These are phyloP conservation scores for Solanum verrucosum DNA, from an alignment of 257 asterid genomes.

Conservation along the genomic window DNA sequence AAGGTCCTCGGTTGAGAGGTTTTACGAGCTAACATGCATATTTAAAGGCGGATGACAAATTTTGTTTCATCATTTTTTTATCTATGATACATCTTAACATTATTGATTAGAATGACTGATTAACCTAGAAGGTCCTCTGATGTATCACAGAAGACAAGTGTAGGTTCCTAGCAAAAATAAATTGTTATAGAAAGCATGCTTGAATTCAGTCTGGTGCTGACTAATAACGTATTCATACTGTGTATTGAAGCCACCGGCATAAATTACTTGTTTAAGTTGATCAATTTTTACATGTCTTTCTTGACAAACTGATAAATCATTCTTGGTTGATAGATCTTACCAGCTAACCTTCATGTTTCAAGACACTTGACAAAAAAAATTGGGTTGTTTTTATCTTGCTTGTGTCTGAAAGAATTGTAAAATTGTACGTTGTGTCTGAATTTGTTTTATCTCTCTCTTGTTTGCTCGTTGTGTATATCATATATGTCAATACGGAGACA, in stretches of 20 bases:
- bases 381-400: neutral
- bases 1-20: neutral
- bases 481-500: neutral
- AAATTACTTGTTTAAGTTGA: neutral
- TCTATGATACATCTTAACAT: neutral
- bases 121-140: neutral
- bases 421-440: neutral
- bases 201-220: neutral
- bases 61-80: neutral
- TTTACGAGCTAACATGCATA: neutral
- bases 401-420: neutral
- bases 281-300: neutral
- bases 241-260: neutral
- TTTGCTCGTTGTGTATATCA: neutral
- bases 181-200: neutral
- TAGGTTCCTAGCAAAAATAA: neutral
- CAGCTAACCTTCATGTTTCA: neutral
- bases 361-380: neutral
- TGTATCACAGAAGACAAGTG: neutral
- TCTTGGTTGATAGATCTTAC: neutral
- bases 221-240: neutral
- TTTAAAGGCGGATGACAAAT: neutral
- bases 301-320: neutral
- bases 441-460: neutral
- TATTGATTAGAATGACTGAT: neutral